These are phyloP conservation scores for Ajuga chamaepitys DNA, from an alignment of 257 asterid genomes.

Conservation along the genomic window DNA sequence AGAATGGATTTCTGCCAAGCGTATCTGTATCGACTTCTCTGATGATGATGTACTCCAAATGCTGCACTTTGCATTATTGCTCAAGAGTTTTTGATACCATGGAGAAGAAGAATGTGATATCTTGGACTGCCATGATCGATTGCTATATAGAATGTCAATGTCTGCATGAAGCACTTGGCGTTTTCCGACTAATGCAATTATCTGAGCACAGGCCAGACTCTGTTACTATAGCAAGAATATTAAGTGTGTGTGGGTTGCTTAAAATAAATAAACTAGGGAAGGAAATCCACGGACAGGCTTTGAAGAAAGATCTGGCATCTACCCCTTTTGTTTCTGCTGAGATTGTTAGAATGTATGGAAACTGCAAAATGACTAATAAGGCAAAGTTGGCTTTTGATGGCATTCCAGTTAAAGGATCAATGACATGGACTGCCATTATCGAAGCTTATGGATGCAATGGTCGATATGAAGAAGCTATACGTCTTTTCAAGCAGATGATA, in stretches of 20 bases:
- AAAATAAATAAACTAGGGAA: slow-evolving; percentile 47
- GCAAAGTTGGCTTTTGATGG: slow-evolving; percentile 52
- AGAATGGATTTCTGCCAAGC: slow-evolving; percentile 41
- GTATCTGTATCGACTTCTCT: slow-evolving; percentile 65
- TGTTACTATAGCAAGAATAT: slow-evolving; percentile 56
- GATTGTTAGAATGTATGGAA: slow-evolving; percentile 71
- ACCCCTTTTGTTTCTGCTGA: slow-evolving; percentile 71
- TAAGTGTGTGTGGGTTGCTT: slow-evolving; percentile 49
- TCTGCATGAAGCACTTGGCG: slow-evolving; percentile 44
- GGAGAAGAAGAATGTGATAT: slow-evolving; percentile 66
- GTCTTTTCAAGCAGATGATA: slow-evolving; percentile 54
- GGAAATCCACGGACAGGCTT: slow-evolving; percentile 71
- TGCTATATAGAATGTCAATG: slow-evolving; percentile 44
- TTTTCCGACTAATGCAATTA: slow-evolving; percentile 68
- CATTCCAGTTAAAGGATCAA: slow-evolving; percentile 58
- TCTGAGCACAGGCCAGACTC: slow-evolving; percentile 87
- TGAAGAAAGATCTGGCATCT: slow-evolving; percentile 44
- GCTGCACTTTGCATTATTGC: slow-evolving; percentile 47
- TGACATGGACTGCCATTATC: slow-evolving; percentile 82
- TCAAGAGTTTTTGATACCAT: slow-evolving; percentile 44
- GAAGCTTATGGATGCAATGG: slow-evolving; percentile 55
- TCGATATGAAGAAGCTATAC: slow-evolving; percentile 43
- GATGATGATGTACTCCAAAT: slow-evolving; percentile 89
- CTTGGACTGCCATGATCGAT: slow-evolving; percentile 96
- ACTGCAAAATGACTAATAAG: slow-evolving; percentile 36